These are phyloP conservation scores for Melaleuca quinquenervia DNA, from an alignment of 345 rosid species.

Conservation along the genomic window DNA sequence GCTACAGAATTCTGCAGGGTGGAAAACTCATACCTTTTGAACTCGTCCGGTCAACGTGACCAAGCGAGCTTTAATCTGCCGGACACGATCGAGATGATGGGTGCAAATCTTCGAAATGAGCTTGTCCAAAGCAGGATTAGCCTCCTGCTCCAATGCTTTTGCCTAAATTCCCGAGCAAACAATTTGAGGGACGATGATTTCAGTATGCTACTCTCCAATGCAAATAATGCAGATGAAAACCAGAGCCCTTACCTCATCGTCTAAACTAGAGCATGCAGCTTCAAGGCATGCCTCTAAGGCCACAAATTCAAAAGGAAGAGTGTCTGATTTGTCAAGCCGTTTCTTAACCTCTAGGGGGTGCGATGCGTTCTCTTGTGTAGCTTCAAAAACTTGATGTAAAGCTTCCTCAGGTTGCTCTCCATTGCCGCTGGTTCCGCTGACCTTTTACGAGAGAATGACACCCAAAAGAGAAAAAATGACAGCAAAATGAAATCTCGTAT, in stretches of 20 bases:
- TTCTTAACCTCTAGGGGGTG: not conserved
- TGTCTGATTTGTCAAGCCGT: constrained; percentile 27
- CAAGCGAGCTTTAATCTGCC: constrained; percentile 56
- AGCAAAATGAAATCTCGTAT: not conserved
- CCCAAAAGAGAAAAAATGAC: not conserved
- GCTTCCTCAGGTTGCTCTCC: not conserved
- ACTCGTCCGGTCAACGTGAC: constrained; percentile 58
- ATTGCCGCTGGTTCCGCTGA: not conserved
- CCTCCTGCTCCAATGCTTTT: constrained; percentile 47
- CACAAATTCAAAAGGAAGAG: constrained; percentile 61
- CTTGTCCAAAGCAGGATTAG: constrained; percentile 59
- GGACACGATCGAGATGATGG: constrained; percentile 51
- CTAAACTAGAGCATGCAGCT: constrained; percentile 57
- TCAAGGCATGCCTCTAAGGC: constrained; percentile 64
- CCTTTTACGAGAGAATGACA: not conserved
- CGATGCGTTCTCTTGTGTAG: not conserved
- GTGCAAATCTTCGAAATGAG: constrained; percentile 59
- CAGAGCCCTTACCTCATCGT: constrained; percentile 31
- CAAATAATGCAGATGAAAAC: not conserved
- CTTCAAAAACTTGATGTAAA: not conserved
- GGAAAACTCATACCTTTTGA: constrained; percentile 36
- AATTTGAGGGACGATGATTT: not conserved
- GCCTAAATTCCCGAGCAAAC: constrained; percentile 21
- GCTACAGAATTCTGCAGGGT: not conserved
- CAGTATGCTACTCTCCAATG: not conserved